A percentile compares a stretch with the other conserved stretches of the same genome.
These are phyloP conservation scores for Tuber melanosporum DNA, from an alignment of 495 filamentous ascomycete species.

Conservation along the genomic window DNA sequence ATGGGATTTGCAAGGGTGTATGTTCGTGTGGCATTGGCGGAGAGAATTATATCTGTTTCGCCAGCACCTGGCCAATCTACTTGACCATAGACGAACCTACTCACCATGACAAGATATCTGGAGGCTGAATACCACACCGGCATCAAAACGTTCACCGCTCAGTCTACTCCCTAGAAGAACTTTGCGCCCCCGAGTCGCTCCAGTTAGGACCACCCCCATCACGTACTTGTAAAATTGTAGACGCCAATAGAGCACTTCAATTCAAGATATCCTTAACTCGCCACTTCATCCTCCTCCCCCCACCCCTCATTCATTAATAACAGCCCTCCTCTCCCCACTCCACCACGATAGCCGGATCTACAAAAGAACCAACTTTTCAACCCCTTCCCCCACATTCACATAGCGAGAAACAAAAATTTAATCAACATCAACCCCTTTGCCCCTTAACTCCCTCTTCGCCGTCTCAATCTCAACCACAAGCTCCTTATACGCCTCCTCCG, in stretches of 20 bases:
- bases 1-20: background rate
- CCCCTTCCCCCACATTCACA: background rate
- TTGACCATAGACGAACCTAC: background rate
- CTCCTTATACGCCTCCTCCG: slow-evolving; percentile 83
- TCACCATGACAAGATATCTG: background rate
- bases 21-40: background rate
- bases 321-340: background rate
- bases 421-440: slow-evolving; percentile 68
- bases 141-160: background rate
- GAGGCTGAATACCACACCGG: background rate
- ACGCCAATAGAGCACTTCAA: background rate
- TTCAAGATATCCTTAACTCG: background rate
- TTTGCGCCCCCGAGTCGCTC: background rate
- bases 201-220: background rate
- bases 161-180: background rate
- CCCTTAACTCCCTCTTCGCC: slow-evolving; percentile 59
- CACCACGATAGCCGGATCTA: background rate
- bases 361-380: background rate
- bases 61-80: background rate
- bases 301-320: background rate
- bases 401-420: slow-evolving; percentile 34
- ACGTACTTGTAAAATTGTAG: background rate
- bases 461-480: slow-evolving; percentile 67
- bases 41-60: background rate
- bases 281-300: background rate